These are phyloP conservation scores for Sugiyamaella floridensis DNA, from an alignment of 805 yeast genomes.

Conservation along the genomic window DNA sequence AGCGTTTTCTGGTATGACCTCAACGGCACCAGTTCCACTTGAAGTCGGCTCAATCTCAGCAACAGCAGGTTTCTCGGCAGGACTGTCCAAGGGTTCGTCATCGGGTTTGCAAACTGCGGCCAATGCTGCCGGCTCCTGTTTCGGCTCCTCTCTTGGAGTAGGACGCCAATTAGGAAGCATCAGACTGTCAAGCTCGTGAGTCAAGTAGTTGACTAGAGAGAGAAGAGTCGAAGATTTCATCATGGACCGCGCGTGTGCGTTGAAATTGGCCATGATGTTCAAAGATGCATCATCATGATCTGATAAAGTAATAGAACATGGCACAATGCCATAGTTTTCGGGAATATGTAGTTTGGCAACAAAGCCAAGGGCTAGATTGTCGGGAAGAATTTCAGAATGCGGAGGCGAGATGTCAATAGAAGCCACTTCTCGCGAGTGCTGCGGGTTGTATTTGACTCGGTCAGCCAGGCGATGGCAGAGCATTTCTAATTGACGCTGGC, in stretches of 20 bases:
- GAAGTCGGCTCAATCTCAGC: not conserved
- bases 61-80: not conserved
- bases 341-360: constrained; percentile 16
- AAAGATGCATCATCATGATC: constrained; percentile 9
- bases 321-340: constrained; percentile 14
- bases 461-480: constrained; percentile 13
- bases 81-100: not conserved
- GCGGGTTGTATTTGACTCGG: constrained; percentile 4
- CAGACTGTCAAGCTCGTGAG: constrained; percentile 12
- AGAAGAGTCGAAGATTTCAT: constrained; percentile 16
- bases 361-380: constrained; percentile 10
- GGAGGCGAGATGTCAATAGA: constrained; percentile 11
- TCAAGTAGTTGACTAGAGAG: constrained; percentile 18
- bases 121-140: not conserved
- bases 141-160: not conserved
- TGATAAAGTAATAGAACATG: constrained; percentile 16
- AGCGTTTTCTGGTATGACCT: not conserved
- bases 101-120: not conserved
- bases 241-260: constrained; percentile 15
- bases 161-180: constrained; percentile 15
- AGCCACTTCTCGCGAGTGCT: constrained; percentile 4
- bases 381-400: constrained; percentile 15
- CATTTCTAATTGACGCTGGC: constrained; percentile 16
- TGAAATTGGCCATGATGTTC: constrained; percentile 20
- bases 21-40: not conserved